Evolutionary conservation across 164 flowering plant species (phyloP), one percentile per base, ranked within the genome.

Genomic region (Nymphaea colorata): DNA sequence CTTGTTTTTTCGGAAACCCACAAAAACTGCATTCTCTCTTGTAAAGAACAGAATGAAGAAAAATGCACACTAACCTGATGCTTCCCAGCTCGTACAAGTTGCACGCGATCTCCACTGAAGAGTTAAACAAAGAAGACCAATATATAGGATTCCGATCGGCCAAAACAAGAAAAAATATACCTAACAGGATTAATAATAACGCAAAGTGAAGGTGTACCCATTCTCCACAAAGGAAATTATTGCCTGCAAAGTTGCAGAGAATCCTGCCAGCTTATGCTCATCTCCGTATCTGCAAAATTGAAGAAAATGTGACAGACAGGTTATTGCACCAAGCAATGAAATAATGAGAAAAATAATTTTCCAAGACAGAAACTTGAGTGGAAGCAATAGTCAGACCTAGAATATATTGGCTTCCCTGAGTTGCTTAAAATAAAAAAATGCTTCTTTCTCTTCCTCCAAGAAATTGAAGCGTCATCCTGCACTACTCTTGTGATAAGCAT

Each of bases 361-460:
- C 16, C 25, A 61, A n/a, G 2, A 61, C 15, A 61, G n/a, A 17
- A 61, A 61, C 41, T 17, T 61, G 64, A 61, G 64, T 17, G 14
- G 57, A 51, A 51, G 8, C 57, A 8, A 15, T 8, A 57, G 17
- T 64, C 67, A 42, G 41, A 95, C 99, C 99, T 88, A 66, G 99
- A 89, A 75, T 88, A 95, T 78, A 95, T 95, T 18, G 99, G 99
- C 76, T 92, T 95, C 12, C 99, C 99, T 61, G 98, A 90, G 80
- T 95, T 65, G 72, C 99, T 95, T 77, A 92, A 79, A 45, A 95
- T 80, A 77, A 95, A 80, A 69, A 86, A 95, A 74, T 95, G 99
- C 72, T 95, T 95, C 81, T 95, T 95, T 81, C 98, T 87, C 78
- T 90, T 90, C 72, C 98, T 87, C 99, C 99, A 95, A 57, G 99